Base-by-base conservation (phyloP, 208 protist species). In the Novymonas esmeraldas region DNA sequence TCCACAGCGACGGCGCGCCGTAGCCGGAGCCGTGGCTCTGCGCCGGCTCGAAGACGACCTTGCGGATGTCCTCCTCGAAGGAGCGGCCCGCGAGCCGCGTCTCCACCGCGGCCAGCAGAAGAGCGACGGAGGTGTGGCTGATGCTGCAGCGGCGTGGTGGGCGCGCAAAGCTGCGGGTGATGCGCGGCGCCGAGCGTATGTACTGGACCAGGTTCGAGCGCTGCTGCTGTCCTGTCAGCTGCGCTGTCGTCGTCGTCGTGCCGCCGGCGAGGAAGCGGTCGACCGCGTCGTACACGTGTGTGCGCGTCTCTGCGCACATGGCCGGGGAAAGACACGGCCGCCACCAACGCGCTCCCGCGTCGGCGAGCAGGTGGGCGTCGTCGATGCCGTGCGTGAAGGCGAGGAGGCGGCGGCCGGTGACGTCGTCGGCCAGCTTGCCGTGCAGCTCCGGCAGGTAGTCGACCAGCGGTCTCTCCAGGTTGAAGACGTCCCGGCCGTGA, bases 21-120 rank as follows among this genome's bases (percentile, higher is more conserved):
- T 87, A 95, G 11, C 84, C 86, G 2, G 79, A 59, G 20, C 81
- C 84, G 57, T 95, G 74, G 50, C 75, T 78, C 78, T 95, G 73
- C 14, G 82, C 82, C 13, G 59, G 72, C 41, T 84, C 82, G 62
- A 95, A 95, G 48, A 93, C 85, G 26, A 69, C 61, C 6, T 64
- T 46, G 24, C 79, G 77, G 5, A 95, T 92, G 7, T 82, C 73
- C 5, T 79, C 78, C 77, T 95, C 86, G 62, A 93, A 95, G 59
- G 72, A 83, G 36, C 41, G 48, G 0, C 77, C 79, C 39, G 73
- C 68, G 41, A 95, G 70, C 65, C 90, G 79, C 31, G 79, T 78
- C 77, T 95, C 86, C 13, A 93, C 86, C 11, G 87, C 89, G 13
- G 85, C 84, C 28, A 92, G 68, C 26, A 93, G 74, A 10, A 93